Evolutionary conservation across 768 basidiomycete species (phyloP).

Genomic region (Kwoniella botswanensis): DNA sequence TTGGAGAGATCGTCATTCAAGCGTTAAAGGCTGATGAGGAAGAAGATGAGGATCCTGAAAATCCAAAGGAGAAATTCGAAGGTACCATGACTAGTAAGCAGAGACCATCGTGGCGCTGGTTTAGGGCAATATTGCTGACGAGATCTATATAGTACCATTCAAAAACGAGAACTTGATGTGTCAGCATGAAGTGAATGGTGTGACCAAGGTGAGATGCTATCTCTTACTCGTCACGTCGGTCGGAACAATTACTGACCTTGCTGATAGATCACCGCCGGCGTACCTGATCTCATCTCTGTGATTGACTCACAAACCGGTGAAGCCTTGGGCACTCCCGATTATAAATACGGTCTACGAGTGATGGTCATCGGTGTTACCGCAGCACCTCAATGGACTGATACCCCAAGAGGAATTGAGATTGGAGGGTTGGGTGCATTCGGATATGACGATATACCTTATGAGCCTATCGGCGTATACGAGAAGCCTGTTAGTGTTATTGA

Average conservation of each 20-base stretch:
- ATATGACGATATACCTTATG: conserved; percentile 52
- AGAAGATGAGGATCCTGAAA: conserved; percentile 42
- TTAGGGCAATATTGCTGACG: neutral
- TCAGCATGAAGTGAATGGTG: conserved; percentile 29
- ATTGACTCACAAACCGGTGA: conserved; percentile 69
- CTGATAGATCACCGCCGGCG: conserved; percentile 59
- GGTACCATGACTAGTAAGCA: conserved; percentile 51
- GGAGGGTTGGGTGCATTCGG: conserved; percentile 68
- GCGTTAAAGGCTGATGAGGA: conserved; percentile 37
- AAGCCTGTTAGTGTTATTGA: conserved; percentile 37
- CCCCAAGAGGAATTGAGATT: conserved; percentile 62
- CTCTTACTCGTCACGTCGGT: too few relatives aligned
- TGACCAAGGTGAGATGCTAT: conserved; percentile 21
- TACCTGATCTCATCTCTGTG: conserved; percentile 71
- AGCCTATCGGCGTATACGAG: conserved; percentile 28
- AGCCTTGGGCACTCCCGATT: conserved; percentile 69
- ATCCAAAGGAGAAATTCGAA: conserved; percentile 39
- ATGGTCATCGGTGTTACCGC: conserved; percentile 64
- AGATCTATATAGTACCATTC: conserved; percentile 35
- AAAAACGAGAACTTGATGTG: conserved; percentile 46
- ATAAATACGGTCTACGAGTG: conserved; percentile 67
- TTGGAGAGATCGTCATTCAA: conserved; percentile 50
- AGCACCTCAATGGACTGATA: conserved; percentile 66
- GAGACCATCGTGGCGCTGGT: conserved; percentile 13
- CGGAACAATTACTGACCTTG: neutral